Evolutionary conservation across 1,284 basidiomycete species (phyloP).

Genomic region (Ustilago trichophora): DNA sequence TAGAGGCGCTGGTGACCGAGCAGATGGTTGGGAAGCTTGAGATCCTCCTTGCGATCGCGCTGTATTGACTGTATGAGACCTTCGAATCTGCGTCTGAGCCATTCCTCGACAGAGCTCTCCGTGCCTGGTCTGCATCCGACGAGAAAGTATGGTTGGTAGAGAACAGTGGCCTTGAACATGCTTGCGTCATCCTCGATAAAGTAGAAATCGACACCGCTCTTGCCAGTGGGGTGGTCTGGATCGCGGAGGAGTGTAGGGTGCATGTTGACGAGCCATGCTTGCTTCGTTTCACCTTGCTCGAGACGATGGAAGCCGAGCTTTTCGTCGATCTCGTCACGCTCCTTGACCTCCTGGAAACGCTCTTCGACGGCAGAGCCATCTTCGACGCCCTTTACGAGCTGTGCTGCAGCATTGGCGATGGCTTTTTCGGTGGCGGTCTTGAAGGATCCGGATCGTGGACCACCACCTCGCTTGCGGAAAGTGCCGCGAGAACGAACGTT

Average conservation of each 20-base stretch:
- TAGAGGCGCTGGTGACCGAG: slow-evolving; percentile 88
- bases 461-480: slow-evolving; percentile 44
- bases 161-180: slow-evolving; percentile 93
- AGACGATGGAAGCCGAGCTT: slow-evolving; percentile 80
- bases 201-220: slow-evolving; percentile 89
- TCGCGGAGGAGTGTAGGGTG: slow-evolving; percentile 92
- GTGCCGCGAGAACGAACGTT: slow-evolving; percentile 40
- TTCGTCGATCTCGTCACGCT: slow-evolving; percentile 87
- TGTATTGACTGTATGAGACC: slow-evolving; percentile 78
- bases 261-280: slow-evolving; percentile 95
- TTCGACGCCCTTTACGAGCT: slow-evolving; percentile 53
- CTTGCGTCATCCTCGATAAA: slow-evolving; percentile 96
- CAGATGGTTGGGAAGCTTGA: slow-evolving; percentile 94
- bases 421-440: slow-evolving; percentile 45
- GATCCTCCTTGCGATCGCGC: slow-evolving; percentile 88
- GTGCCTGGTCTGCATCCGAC: slow-evolving; percentile 84
- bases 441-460: slow-evolving; percentile 36
- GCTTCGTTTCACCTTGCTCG: slow-evolving; percentile 56
- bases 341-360: slow-evolving; percentile 60
- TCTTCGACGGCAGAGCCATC: slow-evolving; percentile 62
- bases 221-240: slow-evolving; percentile 58
- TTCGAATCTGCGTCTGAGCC: slow-evolving; percentile 92
- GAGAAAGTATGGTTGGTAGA: slow-evolving; percentile 93
- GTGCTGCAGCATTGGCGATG: slow-evolving; percentile 43
- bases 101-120: slow-evolving; percentile 93